Conservation (phyloP, 176 grass and related monocot species). For the Lolium multiflorum region DNA sequence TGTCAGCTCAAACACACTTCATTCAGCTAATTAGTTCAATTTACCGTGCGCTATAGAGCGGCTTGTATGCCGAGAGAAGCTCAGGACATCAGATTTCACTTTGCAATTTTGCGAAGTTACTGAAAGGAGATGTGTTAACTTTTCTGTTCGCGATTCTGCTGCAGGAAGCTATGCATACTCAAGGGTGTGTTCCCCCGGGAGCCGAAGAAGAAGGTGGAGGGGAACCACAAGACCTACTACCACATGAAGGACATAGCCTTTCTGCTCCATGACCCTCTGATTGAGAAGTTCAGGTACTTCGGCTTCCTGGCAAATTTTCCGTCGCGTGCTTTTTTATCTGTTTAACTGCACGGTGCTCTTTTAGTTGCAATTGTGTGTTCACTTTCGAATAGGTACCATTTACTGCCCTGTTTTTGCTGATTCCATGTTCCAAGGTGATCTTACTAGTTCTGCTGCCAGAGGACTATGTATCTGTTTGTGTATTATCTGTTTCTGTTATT, state of each 20-base stretch:
- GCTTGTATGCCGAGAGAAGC: too few relatives aligned
- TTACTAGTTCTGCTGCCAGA: background rate
- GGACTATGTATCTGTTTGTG: background rate
- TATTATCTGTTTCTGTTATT: background rate
- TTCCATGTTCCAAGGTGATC: background rate
- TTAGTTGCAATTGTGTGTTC: conserved; percentile 6
- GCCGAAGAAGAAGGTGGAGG: conserved; percentile 94
- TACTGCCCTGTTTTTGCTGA: background rate
- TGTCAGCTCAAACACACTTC: background rate
- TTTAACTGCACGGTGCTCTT: background rate
- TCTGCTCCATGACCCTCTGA: conserved; percentile 76
- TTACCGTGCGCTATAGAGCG: background rate
- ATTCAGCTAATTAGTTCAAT: background rate
- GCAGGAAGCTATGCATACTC: conserved; percentile 97
- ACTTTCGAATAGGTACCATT: background rate
- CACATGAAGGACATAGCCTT: conserved; percentile 93
- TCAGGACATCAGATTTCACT: background rate
- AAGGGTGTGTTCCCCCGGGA: conserved; percentile 88
- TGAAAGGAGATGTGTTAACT: background rate
- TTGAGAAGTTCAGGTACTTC: conserved; percentile 77
- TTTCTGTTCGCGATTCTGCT: background rate
- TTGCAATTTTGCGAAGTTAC: too few relatives aligned
- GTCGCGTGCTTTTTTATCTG: background rate
- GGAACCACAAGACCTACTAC: conserved; percentile 97
- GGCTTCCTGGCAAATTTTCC: background rate